These are phyloP conservation scores for Gossypium longicalyx DNA, from an alignment of 345 rosid species.

Conservation along the genomic window DNA sequence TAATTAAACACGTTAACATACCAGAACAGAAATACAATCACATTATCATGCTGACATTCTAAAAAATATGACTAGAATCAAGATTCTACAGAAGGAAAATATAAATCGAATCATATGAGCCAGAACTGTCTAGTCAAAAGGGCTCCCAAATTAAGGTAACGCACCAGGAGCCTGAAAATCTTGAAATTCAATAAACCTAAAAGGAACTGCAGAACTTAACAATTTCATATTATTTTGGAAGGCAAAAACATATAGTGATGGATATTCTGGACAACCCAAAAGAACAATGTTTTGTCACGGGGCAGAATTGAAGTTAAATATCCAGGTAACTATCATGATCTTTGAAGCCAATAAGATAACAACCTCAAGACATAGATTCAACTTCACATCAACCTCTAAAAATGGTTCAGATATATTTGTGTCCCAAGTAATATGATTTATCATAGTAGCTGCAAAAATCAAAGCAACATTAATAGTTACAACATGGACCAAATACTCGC, in stretches of 20 bases:
- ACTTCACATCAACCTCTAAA: constrained; percentile 66
- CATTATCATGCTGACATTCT: not conserved
- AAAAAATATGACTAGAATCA: not conserved
- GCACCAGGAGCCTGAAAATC: not conserved
- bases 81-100: not conserved
- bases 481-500: constrained; percentile 5
- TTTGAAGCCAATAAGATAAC: constrained; percentile 11
- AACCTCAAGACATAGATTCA: constrained; percentile 73
- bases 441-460: constrained; percentile 57
- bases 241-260: not conserved
- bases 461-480: constrained; percentile 12
- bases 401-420: constrained; percentile 48
- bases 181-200: not conserved
- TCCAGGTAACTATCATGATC: constrained; percentile 2
- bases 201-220: not conserved
- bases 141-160: too few relatives aligned
- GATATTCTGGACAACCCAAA: constrained; percentile 1
- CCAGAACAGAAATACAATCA: not conserved
- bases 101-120: not conserved
- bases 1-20: not conserved
- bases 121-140: too few relatives aligned
- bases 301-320: not conserved
- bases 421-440: constrained; percentile 67
- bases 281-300: not conserved
- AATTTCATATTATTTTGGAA: not conserved